Conservation (phyloP, 2,329 filamentous ascomycete species). For the Diaporthe citri region DNA sequence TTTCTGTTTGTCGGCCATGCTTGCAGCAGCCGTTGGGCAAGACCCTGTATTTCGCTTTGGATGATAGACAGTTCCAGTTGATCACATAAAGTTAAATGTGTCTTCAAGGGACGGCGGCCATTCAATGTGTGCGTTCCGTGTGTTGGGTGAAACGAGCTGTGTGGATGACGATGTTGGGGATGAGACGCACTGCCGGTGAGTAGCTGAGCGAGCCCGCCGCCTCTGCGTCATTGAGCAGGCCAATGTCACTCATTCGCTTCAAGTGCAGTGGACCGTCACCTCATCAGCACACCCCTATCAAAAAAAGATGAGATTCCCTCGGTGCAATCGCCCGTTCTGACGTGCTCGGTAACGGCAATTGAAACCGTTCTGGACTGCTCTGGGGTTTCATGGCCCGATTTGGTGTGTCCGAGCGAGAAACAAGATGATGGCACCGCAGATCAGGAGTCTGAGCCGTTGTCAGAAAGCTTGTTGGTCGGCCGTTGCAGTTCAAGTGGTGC, state of each 20-base stretch:
- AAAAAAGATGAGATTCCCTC: background rate
- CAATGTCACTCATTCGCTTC: slow-evolving; percentile 21
- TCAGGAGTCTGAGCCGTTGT: slow-evolving; percentile 24
- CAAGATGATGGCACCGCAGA: slow-evolving; percentile 19
- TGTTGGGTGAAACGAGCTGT: background rate
- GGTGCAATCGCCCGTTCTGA: background rate
- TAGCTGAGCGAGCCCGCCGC: background rate
- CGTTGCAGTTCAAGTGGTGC: background rate
- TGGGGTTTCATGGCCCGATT: slow-evolving; percentile 13
- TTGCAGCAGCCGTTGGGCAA: background rate
- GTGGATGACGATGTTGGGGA: slow-evolving; percentile 6
- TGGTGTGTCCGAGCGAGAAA: slow-evolving; percentile 28
- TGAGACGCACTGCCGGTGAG: background rate
- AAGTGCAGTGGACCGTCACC: background rate
- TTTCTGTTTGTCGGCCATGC: background rate
- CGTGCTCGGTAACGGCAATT: background rate
- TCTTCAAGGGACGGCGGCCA: background rate
- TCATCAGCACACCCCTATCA: background rate
- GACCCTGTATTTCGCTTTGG: background rate
- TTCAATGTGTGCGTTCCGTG: background rate
- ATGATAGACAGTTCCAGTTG: background rate
- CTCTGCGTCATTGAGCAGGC: slow-evolving; percentile 27
- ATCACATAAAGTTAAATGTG: background rate
- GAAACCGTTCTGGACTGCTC: slow-evolving; percentile 20
- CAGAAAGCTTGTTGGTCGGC: slow-evolving; percentile 22